Base-by-base conservation (phyloP, 2,329 filamentous ascomycete genomes). In the Leptographium wingfieldii region DNA sequence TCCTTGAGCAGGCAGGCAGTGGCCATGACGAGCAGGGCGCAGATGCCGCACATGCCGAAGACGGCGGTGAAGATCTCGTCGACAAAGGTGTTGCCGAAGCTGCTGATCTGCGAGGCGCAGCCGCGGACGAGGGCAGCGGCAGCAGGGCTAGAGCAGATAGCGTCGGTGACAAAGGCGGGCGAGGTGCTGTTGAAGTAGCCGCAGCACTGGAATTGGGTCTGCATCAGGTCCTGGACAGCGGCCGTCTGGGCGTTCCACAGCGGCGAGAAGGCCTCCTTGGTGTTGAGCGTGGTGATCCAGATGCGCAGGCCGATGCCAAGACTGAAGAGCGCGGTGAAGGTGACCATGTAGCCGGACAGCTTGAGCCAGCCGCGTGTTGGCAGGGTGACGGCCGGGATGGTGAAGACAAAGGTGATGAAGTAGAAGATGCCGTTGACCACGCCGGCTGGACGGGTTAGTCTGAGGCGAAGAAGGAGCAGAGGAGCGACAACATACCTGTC, bases 1-100 rank as follows among this genome's bases (percentile, higher is more conserved):
- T 90, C 85, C 78, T 91, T 92, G 67, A 90, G 77, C 53, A 94
- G 77, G 73, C 90, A 90, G 35, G 86, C 85, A 14, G 86, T 84
- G 65, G 83, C 81, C 60, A 92, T 75, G 65, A 92, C 74, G 56
- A 92, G 76, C 57, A 89, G 68, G 51, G 80, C 80, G 68, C 91
- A 84, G 64, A 90, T 70, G 60, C 83, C 88, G 63, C 92, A 88
- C 70, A 92, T 84, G 63, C 87, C 89, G 70, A 94, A 94, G 59
- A 87, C 78, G 29, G 83, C 83, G 1, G 89, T 94, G 71, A 92
- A 94, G 68, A 92, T 83, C 60, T 83, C 73, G 72, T 91, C 87
- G 64, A 92, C 75, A 68, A 86, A 88, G 61, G 76, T 74, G 72
- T 90, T 91, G 61, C 85, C 80, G 67, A 86, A 90, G 59, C 75